Percentiles rank a stretch among this genome's conserved stretches.
These are phyloP conservation scores for Debaryomyces subglobosus DNA, from an alignment of 1,139 yeast species.

Conservation along the genomic window DNA sequence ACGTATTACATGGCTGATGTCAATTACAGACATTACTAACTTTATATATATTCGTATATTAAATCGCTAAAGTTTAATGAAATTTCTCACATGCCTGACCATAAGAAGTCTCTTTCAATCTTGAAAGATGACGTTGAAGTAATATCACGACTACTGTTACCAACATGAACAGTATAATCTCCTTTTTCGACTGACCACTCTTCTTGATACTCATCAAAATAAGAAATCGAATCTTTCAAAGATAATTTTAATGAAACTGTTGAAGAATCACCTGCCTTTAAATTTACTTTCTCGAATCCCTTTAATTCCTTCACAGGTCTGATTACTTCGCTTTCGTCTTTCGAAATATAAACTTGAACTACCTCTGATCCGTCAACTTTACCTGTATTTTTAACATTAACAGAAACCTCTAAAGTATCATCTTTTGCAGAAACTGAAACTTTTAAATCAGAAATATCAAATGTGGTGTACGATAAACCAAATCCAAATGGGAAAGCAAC, in stretches of 20 bases:
- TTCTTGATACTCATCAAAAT: slow-evolving; percentile 51
- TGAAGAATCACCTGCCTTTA: slow-evolving; percentile 44
- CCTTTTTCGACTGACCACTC: slow-evolving; percentile 57
- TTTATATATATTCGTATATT: background rate
- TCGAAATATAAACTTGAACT: slow-evolving; percentile 49
- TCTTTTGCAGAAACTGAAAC: slow-evolving; percentile 30
- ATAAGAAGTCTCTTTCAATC: slow-evolving; percentile 23
- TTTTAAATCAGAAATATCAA: slow-evolving; percentile 18
- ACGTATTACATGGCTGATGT: background rate
- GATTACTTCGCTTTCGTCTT: slow-evolving; percentile 39
- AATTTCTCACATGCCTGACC: slow-evolving; percentile 19
- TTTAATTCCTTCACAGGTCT: slow-evolving; percentile 64
- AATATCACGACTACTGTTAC: slow-evolving; percentile 39
- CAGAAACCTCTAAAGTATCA: slow-evolving; percentile 25
- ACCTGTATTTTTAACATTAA: slow-evolving; percentile 48
- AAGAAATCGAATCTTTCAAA: slow-evolving; percentile 55
- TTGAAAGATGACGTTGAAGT: slow-evolving; percentile 42
- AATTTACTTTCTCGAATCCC: slow-evolving; percentile 52
- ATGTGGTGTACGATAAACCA: slow-evolving; percentile 29
- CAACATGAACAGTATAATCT: slow-evolving; percentile 51
- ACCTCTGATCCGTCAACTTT: slow-evolving; percentile 45
- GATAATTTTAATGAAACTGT: slow-evolving; percentile 38
- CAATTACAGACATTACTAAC: background rate
- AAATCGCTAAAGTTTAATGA: background rate
- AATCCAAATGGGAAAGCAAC: slow-evolving; percentile 29